Evolutionary conservation across 257 asterid species (phyloP).

Genomic region (Anisodus acutangulus): DNA sequence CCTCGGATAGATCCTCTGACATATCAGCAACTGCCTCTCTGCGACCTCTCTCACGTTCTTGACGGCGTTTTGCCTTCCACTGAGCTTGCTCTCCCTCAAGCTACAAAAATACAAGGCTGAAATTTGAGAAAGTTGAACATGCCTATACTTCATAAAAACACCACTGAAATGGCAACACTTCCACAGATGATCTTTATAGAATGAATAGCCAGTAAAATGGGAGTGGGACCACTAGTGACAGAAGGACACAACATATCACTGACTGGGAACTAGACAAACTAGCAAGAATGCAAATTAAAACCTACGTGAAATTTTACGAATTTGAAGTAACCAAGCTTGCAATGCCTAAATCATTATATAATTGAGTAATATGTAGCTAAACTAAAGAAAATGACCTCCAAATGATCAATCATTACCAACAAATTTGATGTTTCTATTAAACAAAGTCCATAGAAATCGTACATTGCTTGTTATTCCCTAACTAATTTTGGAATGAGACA

Average conservation of each 20-base stretch:
- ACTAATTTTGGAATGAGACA: not conserved
- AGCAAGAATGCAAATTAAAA: not conserved
- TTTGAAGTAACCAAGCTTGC: not conserved
- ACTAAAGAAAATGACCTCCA: not conserved
- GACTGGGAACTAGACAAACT: not conserved
- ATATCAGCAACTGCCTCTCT: conserved; percentile 97
- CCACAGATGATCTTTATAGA: not conserved
- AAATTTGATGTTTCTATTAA: not conserved
- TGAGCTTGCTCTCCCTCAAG: conserved; percentile 85
- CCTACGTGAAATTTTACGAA: not conserved
- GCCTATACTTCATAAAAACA: not conserved
- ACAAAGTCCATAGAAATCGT: not conserved
- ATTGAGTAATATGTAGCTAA: not conserved
- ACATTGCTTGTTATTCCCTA: not conserved
- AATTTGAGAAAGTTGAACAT: conserved; percentile 15
- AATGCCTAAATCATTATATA: not conserved
- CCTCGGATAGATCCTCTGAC: conserved; percentile 92
- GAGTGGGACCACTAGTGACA: not conserved
- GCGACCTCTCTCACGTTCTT: conserved; percentile 91
- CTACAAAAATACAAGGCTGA: conserved; percentile 43
- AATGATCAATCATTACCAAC: not conserved
- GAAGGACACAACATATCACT: not conserved
- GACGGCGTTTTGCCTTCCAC: conserved; percentile 78
- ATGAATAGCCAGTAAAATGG: not conserved
- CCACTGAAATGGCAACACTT: conserved; percentile 19